These are phyloP conservation scores for Psilocybe cubensis DNA, from an alignment of 768 basidiomycete genomes.

Conservation along the genomic window DNA sequence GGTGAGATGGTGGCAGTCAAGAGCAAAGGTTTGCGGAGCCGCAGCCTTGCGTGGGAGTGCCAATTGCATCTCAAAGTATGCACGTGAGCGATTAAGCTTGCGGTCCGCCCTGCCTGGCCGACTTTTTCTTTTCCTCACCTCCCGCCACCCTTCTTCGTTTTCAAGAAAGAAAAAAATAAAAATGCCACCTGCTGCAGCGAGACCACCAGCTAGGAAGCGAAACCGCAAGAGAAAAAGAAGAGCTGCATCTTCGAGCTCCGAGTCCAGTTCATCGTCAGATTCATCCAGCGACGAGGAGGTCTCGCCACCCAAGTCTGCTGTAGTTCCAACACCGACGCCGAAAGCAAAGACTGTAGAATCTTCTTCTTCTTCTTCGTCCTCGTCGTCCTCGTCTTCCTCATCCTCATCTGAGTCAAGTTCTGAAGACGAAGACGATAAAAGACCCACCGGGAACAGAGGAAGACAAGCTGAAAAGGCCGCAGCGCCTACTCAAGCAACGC, in stretches of 20 bases:
- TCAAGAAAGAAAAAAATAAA: too few species aligned
- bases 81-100: too few species aligned
- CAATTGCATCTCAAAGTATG: too few species aligned
- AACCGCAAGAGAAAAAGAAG: conserved; percentile 60
- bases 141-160: too few species aligned
- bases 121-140: too few species aligned
- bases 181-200: conserved; percentile 33
- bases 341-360: conserved; percentile 30
- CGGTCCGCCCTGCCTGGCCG: too few species aligned
- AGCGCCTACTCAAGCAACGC: conserved; percentile 10
- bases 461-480: conserved; percentile 13
- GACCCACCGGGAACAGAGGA: conserved; percentile 11
- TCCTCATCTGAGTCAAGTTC: conserved; percentile 28
- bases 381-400: conserved; percentile 29
- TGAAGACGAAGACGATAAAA: conserved; percentile 17
- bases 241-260: conserved; percentile 43
- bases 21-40: too few species aligned
- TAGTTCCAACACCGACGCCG: conserved; percentile 9
- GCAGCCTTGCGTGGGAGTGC: too few species aligned
- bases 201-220: conserved; percentile 45
- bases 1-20: too few species aligned
- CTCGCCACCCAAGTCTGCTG: conserved; percentile 9
- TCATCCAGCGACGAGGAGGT: conserved; percentile 29
- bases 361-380: conserved; percentile 18
- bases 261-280: conserved; percentile 43